Percentiles rank a stretch among this genome's conserved stretches.
Evolutionary conservation across 768 basidiomycete genomes (phyloP).

Genomic region (Mycena kentingensis): DNA sequence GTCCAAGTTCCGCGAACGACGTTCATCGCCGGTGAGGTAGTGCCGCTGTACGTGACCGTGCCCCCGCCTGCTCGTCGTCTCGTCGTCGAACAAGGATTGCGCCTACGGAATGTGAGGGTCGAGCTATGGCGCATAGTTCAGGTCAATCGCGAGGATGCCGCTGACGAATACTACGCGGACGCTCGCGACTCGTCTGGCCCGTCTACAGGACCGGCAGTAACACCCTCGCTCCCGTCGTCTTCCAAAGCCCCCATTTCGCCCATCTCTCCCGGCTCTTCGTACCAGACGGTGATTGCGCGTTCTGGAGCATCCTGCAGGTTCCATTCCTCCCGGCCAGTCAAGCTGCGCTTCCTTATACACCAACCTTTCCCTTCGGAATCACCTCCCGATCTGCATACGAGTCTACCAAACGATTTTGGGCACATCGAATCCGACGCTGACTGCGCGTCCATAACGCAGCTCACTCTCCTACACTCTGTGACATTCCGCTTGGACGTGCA

Average conservation of each 20-base stretch:
- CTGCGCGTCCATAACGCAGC: slow-evolving; percentile 77
- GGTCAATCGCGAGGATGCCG: slow-evolving; percentile 45
- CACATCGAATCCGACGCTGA: slow-evolving; percentile 60
- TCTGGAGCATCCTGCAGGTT: slow-evolving; percentile 94
- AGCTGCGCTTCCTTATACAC: slow-evolving; percentile 80
- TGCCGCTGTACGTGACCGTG: slow-evolving; percentile 79
- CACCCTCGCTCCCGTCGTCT: slow-evolving; percentile 34
- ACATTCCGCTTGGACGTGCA: slow-evolving; percentile 74
- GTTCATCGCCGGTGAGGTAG: slow-evolving; percentile 70
- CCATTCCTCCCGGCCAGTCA: slow-evolving; percentile 73
- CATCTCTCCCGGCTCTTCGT: slow-evolving; percentile 42
- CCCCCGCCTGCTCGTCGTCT: slow-evolving; percentile 72
- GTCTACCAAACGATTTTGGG: slow-evolving; percentile 46
- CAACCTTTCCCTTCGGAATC: slow-evolving; percentile 53
- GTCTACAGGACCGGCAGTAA: slow-evolving; percentile 36
- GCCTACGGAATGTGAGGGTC: slow-evolving; percentile 77
- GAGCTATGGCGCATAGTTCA: slow-evolving; percentile 74
- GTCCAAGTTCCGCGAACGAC: slow-evolving; percentile 72
- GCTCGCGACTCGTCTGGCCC: slow-evolving; percentile 33
- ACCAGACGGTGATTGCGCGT: slow-evolving; percentile 65
- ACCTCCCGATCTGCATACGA: slow-evolving; percentile 47
- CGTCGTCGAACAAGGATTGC: slow-evolving; percentile 67
- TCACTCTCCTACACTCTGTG: slow-evolving; percentile 81
- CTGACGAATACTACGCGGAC: slow-evolving; percentile 40
- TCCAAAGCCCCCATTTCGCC: slow-evolving; percentile 45